Evolutionary conservation across 2,329 filamentous ascomycete species (phyloP).

Genomic region (Xylaria sp.): DNA sequence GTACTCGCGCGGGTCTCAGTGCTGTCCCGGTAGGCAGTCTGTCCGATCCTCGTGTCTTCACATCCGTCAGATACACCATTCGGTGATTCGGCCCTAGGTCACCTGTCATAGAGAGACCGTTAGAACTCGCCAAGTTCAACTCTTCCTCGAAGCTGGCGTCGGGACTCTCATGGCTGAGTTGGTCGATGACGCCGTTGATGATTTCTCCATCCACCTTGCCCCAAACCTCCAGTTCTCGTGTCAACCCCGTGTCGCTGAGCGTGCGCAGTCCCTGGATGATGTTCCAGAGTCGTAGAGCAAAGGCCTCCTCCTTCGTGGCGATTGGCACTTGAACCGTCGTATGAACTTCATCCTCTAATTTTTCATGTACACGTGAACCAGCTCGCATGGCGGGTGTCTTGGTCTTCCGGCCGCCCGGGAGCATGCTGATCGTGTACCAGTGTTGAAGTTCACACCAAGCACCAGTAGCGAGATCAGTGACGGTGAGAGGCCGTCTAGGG

Average conservation of each 20-base stretch:
- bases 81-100: constrained; percentile 34
- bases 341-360: constrained; percentile 80
- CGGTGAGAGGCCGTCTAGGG: constrained; percentile 73
- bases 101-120: constrained; percentile 34
- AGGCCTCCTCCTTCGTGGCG: constrained; percentile 70
- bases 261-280: constrained; percentile 78
- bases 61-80: constrained; percentile 71
- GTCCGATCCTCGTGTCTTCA: constrained; percentile 73
- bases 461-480: constrained; percentile 81
- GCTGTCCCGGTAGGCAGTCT: constrained; percentile 60
- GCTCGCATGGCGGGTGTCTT: constrained; percentile 77
- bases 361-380: constrained; percentile 73
- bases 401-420: constrained; percentile 65
- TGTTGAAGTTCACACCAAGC: constrained; percentile 97
- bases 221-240: constrained; percentile 78
- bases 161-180: constrained; percentile 71
- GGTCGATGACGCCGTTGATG: constrained; percentile 86
- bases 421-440: constrained; percentile 74
- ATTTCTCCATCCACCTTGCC: constrained; percentile 75
- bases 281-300: constrained; percentile 85
- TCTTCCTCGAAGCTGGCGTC: constrained; percentile 64
- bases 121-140: constrained; percentile 38
- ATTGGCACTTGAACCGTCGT: constrained; percentile 68
- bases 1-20: constrained; percentile 72
- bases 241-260: constrained; percentile 63